Base-by-base conservation (phyloP, 176 grass and related monocot genomes). In the Lolium multiflorum region DNA sequence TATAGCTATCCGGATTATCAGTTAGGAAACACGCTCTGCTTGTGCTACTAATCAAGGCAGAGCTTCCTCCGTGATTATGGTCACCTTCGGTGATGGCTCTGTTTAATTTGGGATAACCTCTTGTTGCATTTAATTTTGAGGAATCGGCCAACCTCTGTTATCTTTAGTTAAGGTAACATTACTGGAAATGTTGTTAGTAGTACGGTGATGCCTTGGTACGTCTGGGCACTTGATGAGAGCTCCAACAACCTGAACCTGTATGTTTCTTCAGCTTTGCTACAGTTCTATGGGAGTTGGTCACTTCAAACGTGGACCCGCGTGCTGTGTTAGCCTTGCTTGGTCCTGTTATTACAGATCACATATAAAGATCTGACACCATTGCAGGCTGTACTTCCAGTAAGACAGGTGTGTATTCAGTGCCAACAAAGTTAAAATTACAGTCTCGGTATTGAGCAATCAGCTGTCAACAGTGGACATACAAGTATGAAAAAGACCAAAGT, bases 381-480 rank as follows among this genome's bases (percentile, higher is more conserved):
- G 87, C 97, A 99, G 92, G 97, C 97, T 83, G 97, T 92, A 60
- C 44, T 99, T 37, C 89, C 88, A 78, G 97, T 94, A 68, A 89
- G 93, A 85, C 96, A 92, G 93, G 93, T 96, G 71, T 81, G 59
- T 83, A 47, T 57, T 81, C 5, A 9, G 24, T 67, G 6, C 69
- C 63, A 73, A 35, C 78, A 39, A 66, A 50, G 22, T 35, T 61
- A 83, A 52, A 50, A 52, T 16, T 52, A 52, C 13, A 52, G 18
- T 55, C 11, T 63, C 20, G 39, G 63, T 35, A 85, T 65, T 72
- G 7, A 39, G 20, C 37, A 51, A 5, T 65, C 2, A 73, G 62
- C 35, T 83, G n/a, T 58, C 62, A 38, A 66, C 17, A 25, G 39
- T 51, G 11, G 44, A 69, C 5, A 7, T 47, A 43, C 41, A 79